These are phyloP conservation scores for Peniophora sp. DNA, from an alignment of 1,284 basidiomycete species.

Conservation along the genomic window DNA sequence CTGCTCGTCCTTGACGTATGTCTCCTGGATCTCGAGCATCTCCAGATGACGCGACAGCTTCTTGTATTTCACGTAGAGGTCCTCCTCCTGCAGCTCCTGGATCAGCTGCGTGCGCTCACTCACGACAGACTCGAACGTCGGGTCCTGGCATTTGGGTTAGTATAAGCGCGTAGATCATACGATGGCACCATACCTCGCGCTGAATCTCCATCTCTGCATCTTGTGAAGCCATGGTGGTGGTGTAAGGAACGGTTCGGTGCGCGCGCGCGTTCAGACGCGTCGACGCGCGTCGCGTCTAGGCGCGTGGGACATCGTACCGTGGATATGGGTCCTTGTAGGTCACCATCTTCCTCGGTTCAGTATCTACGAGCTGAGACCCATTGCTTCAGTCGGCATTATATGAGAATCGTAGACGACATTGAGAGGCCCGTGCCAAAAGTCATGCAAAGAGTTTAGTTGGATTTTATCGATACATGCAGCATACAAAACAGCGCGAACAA, in stretches of 20 bases:
- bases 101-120: slow-evolving; percentile 83
- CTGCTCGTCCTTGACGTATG: slow-evolving; percentile 99
- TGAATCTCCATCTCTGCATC: slow-evolving; percentile 80
- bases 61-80: slow-evolving; percentile 93
- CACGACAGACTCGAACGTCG: slow-evolving; percentile 81
- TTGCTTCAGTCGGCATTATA: no score
- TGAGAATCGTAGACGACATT: no score
- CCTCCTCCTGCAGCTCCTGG: slow-evolving; percentile 85
- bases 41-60: slow-evolving; percentile 89
- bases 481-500: no score
- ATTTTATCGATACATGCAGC: no score
- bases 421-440: no score
- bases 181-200: slow-evolving; percentile 55
- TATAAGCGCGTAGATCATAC: slow-evolving; percentile 5
- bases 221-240: slow-evolving; percentile 39
- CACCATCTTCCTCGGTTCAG: no score
- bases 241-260: slow-evolving; percentile 8
- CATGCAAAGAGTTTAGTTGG: no score
- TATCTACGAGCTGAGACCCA: no score
- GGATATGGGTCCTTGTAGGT: not conserved
- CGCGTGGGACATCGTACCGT: slow-evolving; percentile 9
- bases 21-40: slow-evolving; percentile 92
- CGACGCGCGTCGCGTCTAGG: slow-evolving; percentile 18
- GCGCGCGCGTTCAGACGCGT: slow-evolving; percentile 10
- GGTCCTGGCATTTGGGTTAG: slow-evolving; percentile 55